phyloP scores from a whole-genome alignment of 805 yeast species.

The Cyberlindnera maclurae region DNA sequence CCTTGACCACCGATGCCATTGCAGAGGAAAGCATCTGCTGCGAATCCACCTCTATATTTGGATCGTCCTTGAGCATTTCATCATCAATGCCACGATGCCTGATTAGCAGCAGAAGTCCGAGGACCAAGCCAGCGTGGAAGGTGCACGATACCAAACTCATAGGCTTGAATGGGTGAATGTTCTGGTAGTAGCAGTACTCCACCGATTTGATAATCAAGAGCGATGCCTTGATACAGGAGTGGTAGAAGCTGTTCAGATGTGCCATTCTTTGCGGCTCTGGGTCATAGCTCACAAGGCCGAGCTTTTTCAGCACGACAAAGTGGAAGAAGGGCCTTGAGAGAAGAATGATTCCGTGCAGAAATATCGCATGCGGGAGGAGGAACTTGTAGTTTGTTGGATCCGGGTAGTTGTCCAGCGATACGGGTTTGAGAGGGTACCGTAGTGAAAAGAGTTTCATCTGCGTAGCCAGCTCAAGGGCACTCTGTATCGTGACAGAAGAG shows the following conservation, averaged over 20 bases:
- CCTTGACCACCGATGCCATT: conserved; percentile 16
- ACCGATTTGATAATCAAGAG: conserved; percentile 29
- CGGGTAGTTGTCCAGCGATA: conserved; percentile 21
- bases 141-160: conserved; percentile 27
- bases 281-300: conserved; percentile 15
- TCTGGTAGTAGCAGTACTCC: conserved; percentile 20
- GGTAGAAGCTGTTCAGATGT: conserved; percentile 24
- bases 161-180: conserved; percentile 32
- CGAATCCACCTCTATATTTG: conserved; percentile 10
- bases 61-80: conserved; percentile 14
- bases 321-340: conserved; percentile 38
- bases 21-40: conserved; percentile 14
- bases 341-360: conserved; percentile 31
- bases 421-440: conserved; percentile 27
- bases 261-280: conserved; percentile 10
- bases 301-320: conserved; percentile 23
- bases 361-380: conserved; percentile 29
- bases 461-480: conserved; percentile 29
- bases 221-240: conserved; percentile 31
- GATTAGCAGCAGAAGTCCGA: conserved; percentile 27
- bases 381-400: conserved; percentile 16
- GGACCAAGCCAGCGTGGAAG: conserved; percentile 31
- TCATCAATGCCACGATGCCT: conserved; percentile 13
- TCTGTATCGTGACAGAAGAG: conserved; percentile 24
- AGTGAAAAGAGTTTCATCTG: conserved; percentile 31